Conservation (phyloP, 1,284 basidiomycete species). For the Leccinum griseonigrum region DNA sequence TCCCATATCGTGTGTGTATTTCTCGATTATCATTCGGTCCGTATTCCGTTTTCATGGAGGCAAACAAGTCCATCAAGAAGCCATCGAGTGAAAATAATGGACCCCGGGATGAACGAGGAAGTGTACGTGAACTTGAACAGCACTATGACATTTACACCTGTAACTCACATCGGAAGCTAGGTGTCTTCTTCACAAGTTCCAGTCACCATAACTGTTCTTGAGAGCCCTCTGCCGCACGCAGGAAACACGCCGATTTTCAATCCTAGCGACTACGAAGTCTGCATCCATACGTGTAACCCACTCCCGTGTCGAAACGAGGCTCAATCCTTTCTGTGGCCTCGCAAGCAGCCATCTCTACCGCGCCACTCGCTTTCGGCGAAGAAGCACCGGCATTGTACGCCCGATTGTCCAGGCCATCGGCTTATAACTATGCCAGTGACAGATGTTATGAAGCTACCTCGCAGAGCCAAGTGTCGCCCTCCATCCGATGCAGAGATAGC, state of each 20-base stretch:
- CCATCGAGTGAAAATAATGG: constrained; percentile 3
- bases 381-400: constrained; percentile 18
- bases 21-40: not conserved
- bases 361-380: constrained; percentile 28
- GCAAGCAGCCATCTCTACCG: constrained; percentile 23
- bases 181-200: constrained; percentile 5
- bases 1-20: constrained; percentile 24
- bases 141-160: not conserved
- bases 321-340: constrained; percentile 28
- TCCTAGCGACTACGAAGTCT: constrained; percentile 24
- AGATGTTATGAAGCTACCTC: constrained; percentile 25
- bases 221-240: constrained; percentile 6
- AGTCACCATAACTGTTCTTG: not conserved
- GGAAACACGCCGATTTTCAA: not conserved
- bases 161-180: not conserved
- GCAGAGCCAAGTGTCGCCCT: constrained; percentile 22
- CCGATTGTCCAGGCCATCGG: constrained; percentile 24
- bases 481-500: constrained; percentile 25
- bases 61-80: constrained; percentile 14
- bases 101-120: constrained; percentile 6
- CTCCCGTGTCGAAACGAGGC: constrained; percentile 29
- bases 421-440: constrained; percentile 19
- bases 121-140: constrained; percentile 12
- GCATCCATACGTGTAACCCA: constrained; percentile 28
- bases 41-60: constrained; percentile 7